Conservation (phyloP, 768 basidiomycete species). For the Amyloporia xantha region DNA sequence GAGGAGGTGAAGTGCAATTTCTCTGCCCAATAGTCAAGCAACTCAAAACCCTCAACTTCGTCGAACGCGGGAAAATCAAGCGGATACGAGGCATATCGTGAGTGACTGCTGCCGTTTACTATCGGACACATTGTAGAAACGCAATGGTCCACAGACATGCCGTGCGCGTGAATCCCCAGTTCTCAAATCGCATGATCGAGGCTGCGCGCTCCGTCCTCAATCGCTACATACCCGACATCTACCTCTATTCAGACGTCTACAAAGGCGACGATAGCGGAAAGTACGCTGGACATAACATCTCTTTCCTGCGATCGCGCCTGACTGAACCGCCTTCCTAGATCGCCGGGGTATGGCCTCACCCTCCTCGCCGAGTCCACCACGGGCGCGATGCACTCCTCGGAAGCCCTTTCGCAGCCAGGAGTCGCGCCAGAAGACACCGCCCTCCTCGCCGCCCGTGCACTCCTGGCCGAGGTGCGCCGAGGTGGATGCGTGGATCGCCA, state of each 20-base stretch:
- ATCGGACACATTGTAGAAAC: too few species aligned
- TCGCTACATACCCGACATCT: slow-evolving; percentile 96
- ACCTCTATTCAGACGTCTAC: slow-evolving; percentile 97
- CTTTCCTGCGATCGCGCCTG: too few species aligned
- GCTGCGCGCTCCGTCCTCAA: slow-evolving; percentile 88
- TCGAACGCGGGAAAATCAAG: slow-evolving; percentile 86
- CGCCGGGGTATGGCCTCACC: slow-evolving; percentile 91
- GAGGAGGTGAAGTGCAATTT: slow-evolving; percentile 92
- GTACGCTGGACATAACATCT: too few species aligned
- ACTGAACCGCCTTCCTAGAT: slow-evolving; percentile 52
- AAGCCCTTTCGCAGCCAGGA: slow-evolving; percentile 77
- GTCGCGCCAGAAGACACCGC: slow-evolving; percentile 92
- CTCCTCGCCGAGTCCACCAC: slow-evolving; percentile 92
- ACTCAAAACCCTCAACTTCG: slow-evolving; percentile 87
- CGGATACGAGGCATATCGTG: slow-evolving; percentile 94
- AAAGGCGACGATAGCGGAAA: slow-evolving; percentile 97
- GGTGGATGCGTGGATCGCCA: slow-evolving; percentile 91
- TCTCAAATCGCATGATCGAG: slow-evolving; percentile 97
- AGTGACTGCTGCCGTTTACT: slow-evolving; percentile 26
- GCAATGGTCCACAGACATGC: slow-evolving; percentile 82
- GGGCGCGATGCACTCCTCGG: slow-evolving; percentile 78
- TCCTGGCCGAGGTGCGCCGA: slow-evolving; percentile 70
- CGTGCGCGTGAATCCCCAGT: slow-evolving; percentile 93
- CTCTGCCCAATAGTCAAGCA: slow-evolving; percentile 89
- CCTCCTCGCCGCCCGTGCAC: slow-evolving; percentile 65